Conservation (phyloP, 176 grass and related monocot species). For the Eremochloa ophiuroides region DNA sequence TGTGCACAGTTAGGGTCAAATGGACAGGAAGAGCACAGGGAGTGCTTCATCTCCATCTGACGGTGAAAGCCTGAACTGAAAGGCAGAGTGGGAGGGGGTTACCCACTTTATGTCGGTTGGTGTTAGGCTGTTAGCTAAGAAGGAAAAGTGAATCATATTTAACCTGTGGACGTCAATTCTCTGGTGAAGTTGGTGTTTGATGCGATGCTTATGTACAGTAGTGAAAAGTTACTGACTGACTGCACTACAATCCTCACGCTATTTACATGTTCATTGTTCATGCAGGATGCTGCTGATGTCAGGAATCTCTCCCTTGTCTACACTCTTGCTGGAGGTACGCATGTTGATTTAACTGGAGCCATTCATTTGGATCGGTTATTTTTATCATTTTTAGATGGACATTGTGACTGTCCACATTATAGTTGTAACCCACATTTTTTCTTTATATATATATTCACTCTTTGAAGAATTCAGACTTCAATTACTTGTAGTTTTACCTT, state of each 20-base stretch:
- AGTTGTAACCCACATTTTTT: not conserved
- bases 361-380: not conserved
- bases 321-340: constrained; percentile 74
- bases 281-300: constrained; percentile 79
- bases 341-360: not conserved
- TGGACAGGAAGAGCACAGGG: not conserved
- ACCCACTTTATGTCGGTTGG: not conserved
- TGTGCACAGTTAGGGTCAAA: not conserved
- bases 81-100: not conserved
- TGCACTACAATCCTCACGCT: not conserved
- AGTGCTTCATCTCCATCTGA: not conserved
- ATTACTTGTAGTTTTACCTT: not conserved
- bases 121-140: not conserved
- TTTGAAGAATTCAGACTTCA: not conserved
- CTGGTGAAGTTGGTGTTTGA: not conserved
- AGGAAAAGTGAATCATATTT: not conserved
- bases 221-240: not conserved
- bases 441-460: not conserved
- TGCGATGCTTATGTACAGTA: not conserved
- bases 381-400: not conserved
- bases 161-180: not conserved
- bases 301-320: constrained; percentile 91
- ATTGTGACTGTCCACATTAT: not conserved
- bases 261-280: not conserved
- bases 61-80: not conserved